phyloP scores from a whole-genome alignment of 208 protist genomes.

The Trypanosoma mega region DNA sequence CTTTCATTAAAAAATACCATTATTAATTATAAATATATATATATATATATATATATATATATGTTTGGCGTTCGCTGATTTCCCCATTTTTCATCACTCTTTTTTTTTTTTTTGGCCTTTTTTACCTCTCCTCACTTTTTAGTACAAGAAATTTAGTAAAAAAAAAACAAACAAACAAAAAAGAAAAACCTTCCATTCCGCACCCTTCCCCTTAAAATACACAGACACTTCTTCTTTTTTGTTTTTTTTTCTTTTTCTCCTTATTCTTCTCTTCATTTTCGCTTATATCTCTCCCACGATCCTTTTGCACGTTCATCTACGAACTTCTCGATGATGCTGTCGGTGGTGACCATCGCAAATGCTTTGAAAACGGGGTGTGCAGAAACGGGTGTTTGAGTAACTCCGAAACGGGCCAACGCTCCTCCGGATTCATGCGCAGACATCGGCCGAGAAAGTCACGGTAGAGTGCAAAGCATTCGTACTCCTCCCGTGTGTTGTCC shows the following conservation, averaged over 20 bases:
- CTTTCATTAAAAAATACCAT: no score
- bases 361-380: constrained; percentile 33
- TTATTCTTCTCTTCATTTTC: neutral
- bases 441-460: constrained; percentile 55
- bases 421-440: constrained; percentile 38
- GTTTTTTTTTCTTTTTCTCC: neutral
- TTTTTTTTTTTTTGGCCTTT: constrained; percentile 2
- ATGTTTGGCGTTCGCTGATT: neutral
- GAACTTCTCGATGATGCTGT: neutral
- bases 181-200: neutral
- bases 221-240: neutral
- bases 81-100: neutral
- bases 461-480: constrained; percentile 38
- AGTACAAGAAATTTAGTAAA: constrained; percentile 4
- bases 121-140: neutral
- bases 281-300: neutral
- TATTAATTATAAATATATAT: constrained; percentile 12
- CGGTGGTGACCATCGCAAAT: constrained; percentile 46
- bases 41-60: constrained; percentile 22
- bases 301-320: neutral
- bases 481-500: constrained; percentile 25
- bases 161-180: constrained; percentile 22
- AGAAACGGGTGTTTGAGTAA: constrained; percentile 61
- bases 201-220: neutral
- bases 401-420: constrained; percentile 45